A percentile compares a stretch with the other conserved stretches of the same genome.
phyloP scores from a whole-genome alignment of 2,329 filamentous ascomycete genomes.

The Coleophoma crateriformis region DNA sequence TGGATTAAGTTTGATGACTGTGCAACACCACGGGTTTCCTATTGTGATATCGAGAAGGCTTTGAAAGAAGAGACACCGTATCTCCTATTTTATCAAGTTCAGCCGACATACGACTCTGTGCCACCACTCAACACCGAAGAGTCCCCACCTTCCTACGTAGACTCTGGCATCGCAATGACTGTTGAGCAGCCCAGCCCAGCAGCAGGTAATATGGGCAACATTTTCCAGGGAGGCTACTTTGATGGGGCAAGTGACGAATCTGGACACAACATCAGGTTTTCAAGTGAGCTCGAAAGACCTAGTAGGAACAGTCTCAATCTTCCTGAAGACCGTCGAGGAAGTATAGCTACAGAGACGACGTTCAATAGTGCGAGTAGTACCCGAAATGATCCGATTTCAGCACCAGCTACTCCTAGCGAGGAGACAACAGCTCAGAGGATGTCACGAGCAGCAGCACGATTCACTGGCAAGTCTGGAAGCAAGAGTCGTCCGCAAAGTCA shows the following conservation, averaged over 20 bases:
- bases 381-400: slow-evolving; percentile 31
- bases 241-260: slow-evolving; percentile 33
- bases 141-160: slow-evolving; percentile 54
- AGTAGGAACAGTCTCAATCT: slow-evolving; percentile 39
- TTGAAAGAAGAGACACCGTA: slow-evolving; percentile 88
- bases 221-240: slow-evolving; percentile 34
- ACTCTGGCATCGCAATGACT: slow-evolving; percentile 24
- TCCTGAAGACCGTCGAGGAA: slow-evolving; percentile 40
- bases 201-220: slow-evolving; percentile 21
- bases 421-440: slow-evolving; percentile 49
- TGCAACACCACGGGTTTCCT: slow-evolving; percentile 60
- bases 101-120: slow-evolving; percentile 68
- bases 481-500: slow-evolving; percentile 54
- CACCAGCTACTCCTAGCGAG: slow-evolving; percentile 41
- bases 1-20: slow-evolving; percentile 96
- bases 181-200: slow-evolving; percentile 3
- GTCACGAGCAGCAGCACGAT: slow-evolving; percentile 51
- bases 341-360: slow-evolving; percentile 41
- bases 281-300: slow-evolving; percentile 45
- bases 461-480: slow-evolving; percentile 34
- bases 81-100: slow-evolving; percentile 89
- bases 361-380: slow-evolving; percentile 31
- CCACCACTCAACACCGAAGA: slow-evolving; percentile 38
- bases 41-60: slow-evolving; percentile 73
- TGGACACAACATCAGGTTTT: slow-evolving; percentile 47